phyloP scores from a whole-genome alignment of 2,329 filamentous ascomycete species.

The Pseudogymnoascus sp. region DNA sequence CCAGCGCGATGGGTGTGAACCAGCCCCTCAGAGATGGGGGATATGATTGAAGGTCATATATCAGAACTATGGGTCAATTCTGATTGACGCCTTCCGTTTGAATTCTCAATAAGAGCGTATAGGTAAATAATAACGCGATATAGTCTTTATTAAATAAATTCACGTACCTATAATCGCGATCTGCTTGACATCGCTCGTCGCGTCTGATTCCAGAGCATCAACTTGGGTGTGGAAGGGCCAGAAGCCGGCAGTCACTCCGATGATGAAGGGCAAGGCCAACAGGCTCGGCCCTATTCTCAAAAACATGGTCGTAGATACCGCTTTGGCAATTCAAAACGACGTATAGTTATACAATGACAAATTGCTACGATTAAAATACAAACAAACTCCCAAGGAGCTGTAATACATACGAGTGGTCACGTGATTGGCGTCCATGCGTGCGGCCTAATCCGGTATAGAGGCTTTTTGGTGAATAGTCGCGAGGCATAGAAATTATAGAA shows the following conservation, averaged over 20 bases:
- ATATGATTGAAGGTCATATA: background rate
- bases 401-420: background rate
- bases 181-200: conserved; percentile 21
- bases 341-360: background rate
- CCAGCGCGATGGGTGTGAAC: background rate
- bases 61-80: background rate
- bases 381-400: background rate
- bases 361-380: background rate
- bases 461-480: conserved; percentile 10
- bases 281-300: conserved; percentile 12
- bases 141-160: background rate
- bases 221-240: conserved; percentile 24
- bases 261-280: conserved; percentile 18
- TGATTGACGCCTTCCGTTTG: background rate
- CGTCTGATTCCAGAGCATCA: conserved; percentile 17
- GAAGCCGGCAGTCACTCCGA: conserved; percentile 20
- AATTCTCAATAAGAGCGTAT: background rate
- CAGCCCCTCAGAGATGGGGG: background rate
- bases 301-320: background rate
- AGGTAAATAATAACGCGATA: background rate
- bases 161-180: conserved; percentile 30
- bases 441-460: conserved; percentile 6
- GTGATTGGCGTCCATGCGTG: background rate
- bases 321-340: background rate
- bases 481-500: conserved; percentile 11